These are phyloP conservation scores for Aspergillus felis DNA, from an alignment of 2,329 filamentous ascomycete genomes.

Conservation along the genomic window DNA sequence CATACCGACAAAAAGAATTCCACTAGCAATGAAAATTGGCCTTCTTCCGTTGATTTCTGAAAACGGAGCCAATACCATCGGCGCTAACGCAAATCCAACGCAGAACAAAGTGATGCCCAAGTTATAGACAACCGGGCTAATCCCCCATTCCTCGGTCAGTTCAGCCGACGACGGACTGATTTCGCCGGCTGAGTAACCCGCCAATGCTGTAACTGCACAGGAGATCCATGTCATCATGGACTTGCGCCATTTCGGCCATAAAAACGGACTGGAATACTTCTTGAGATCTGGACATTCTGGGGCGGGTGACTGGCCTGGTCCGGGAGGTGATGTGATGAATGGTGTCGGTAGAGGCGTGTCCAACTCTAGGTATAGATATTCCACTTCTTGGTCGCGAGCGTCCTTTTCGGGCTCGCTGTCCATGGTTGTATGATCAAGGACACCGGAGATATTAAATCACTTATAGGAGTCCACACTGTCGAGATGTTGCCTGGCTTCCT, in stretches of 20 bases:
- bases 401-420: background rate
- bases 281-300: slow-evolving; percentile 63
- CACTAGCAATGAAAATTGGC: slow-evolving; percentile 73
- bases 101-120: slow-evolving; percentile 80
- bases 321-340: slow-evolving; percentile 27
- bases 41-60: slow-evolving; percentile 84
- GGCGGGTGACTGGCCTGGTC: slow-evolving; percentile 31
- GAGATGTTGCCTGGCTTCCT: background rate
- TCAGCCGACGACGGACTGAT: slow-evolving; percentile 67
- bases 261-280: slow-evolving; percentile 65
- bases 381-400: slow-evolving; percentile 34
- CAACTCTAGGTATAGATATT: slow-evolving; percentile 60
- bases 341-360: slow-evolving; percentile 55
- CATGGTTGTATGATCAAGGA: background rate
- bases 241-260: slow-evolving; percentile 69
- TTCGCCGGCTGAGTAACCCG: slow-evolving; percentile 76
- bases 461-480: background rate
- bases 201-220: slow-evolving; percentile 70
- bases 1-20: slow-evolving; percentile 62
- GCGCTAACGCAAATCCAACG: slow-evolving; percentile 72
- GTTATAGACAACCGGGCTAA: slow-evolving; percentile 63
- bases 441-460: background rate
- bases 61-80: slow-evolving; percentile 84
- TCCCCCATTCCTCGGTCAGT: slow-evolving; percentile 62
- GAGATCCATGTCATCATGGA: slow-evolving; percentile 67